Evolutionary conservation across 805 yeast genomes (phyloP).

Genomic region (Candida ortonii): DNA sequence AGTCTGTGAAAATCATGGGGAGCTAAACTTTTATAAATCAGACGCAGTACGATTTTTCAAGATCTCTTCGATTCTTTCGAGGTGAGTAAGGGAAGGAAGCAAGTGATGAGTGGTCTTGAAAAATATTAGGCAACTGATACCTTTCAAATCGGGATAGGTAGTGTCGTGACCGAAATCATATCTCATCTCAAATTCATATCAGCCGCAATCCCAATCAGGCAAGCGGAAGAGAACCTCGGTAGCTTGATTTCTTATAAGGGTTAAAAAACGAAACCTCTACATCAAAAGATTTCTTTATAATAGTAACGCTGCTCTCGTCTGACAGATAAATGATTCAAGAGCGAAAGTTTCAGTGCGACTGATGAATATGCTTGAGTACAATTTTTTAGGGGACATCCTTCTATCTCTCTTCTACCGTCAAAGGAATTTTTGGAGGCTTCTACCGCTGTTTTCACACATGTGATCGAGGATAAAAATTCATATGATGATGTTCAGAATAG

Average conservation of each 20-base stretch:
- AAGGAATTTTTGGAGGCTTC: slow-evolving; percentile 56
- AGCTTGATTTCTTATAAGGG: too few species aligned
- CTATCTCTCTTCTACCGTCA: slow-evolving; percentile 55
- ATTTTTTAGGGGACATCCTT: slow-evolving; percentile 82
- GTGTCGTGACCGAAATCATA: too few species aligned
- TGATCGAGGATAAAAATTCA: slow-evolving; percentile 35
- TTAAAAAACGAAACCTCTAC: too few species aligned
- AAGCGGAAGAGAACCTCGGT: background rate
- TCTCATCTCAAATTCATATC: slow-evolving; percentile 2
- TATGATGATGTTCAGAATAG: slow-evolving; percentile 42
- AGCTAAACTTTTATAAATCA: too few species aligned
- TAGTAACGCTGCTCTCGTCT: background rate
- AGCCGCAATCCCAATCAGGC: too few species aligned
- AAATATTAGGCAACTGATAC: background rate
- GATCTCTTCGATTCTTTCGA: too few species aligned
- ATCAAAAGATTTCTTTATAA: slow-evolving; percentile 5
- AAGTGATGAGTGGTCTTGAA: too few species aligned
- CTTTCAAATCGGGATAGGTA: slow-evolving; percentile 7
- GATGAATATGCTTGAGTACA: slow-evolving; percentile 25
- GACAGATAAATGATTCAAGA: too few species aligned
- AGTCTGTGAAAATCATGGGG: too few species aligned
- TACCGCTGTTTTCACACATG: slow-evolving; percentile 39
- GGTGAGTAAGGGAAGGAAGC: too few species aligned
- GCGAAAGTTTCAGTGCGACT: too few species aligned
- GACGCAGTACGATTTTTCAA: too few species aligned